Conservation (phyloP, 1,139 yeast species). For the Yamadazyma aaseri region DNA sequence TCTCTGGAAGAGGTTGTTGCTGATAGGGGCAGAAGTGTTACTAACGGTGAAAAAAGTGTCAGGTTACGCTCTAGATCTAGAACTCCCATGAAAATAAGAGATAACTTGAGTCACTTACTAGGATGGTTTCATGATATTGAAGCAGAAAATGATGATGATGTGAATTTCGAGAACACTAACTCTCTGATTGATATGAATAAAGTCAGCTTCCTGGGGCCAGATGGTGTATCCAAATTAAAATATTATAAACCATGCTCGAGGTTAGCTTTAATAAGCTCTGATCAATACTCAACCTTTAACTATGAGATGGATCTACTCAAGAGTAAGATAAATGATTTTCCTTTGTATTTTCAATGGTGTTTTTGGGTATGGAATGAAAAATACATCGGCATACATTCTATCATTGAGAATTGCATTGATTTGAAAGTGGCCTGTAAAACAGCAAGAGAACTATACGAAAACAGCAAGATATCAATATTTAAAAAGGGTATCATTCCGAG, state of each 20-base stretch:
- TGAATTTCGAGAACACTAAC: slow-evolving; percentile 1
- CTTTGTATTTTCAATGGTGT: slow-evolving; percentile 22
- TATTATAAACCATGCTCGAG: slow-evolving; percentile 17
- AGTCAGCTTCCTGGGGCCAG: not conserved
- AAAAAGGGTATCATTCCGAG: slow-evolving; percentile 18
- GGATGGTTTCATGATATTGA: too few relatives aligned
- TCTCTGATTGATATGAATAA: not conserved
- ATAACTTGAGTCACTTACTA: slow-evolving; percentile 16
- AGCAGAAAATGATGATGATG: slow-evolving; percentile 2
- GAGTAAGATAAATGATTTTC: slow-evolving; percentile 13
- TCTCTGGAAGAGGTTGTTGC: too few relatives aligned
- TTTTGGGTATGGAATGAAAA: slow-evolving; percentile 14
- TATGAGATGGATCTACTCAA: slow-evolving; percentile 14
- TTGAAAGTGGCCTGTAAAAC: slow-evolving; percentile 12
- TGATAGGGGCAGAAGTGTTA: slow-evolving; percentile 10
- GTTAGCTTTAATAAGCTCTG: slow-evolving; percentile 14
- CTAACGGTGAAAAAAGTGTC: slow-evolving; percentile 5
- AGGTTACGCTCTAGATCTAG: slow-evolving; percentile 11
- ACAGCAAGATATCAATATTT: slow-evolving; percentile 14
- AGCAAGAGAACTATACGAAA: slow-evolving; percentile 7
- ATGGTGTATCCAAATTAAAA: not conserved
- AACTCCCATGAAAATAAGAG: slow-evolving; percentile 22
- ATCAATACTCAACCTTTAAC: slow-evolving; percentile 15
- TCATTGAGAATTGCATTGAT: slow-evolving; percentile 19
- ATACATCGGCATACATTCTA: slow-evolving; percentile 7